Percentiles rank a stretch among this genome's conserved stretches.
Evolutionary conservation across 176 grass and related monocot species (phyloP).

Genomic region (Secale cereale): DNA sequence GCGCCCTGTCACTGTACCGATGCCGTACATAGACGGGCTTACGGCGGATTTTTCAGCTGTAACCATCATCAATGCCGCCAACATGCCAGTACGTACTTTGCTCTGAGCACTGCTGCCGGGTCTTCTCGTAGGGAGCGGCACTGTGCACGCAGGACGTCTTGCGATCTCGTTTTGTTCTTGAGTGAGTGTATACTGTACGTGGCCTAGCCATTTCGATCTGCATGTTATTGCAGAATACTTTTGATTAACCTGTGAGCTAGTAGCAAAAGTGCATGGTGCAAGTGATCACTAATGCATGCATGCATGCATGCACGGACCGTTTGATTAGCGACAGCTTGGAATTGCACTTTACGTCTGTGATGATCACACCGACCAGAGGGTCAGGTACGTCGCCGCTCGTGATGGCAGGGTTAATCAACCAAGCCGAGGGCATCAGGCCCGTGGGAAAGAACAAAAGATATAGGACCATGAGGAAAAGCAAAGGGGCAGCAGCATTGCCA

Average conservation of each 20-base stretch:
- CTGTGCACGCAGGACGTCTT: not conserved
- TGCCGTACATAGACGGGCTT: not conserved
- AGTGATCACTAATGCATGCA: not conserved
- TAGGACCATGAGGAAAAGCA: not conserved
- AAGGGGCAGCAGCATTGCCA: not conserved
- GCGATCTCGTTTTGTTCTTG: not conserved
- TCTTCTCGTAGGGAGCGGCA: not conserved
- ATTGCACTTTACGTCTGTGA: not conserved
- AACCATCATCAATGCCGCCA: not conserved
- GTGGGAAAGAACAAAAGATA: not conserved
- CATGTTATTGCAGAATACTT: not conserved
- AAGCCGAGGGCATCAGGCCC: not conserved
- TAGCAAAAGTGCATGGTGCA: not conserved
- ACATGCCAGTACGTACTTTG: not conserved
- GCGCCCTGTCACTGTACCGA: not conserved
- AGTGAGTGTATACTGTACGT: not conserved
- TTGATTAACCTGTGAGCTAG: not conserved
- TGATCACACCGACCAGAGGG: not conserved
- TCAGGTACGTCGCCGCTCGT: not conserved
- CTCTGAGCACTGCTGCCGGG: not conserved
- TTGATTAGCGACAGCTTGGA: constrained; percentile 2
- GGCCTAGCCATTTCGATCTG: not conserved
- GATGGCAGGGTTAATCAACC: not conserved
- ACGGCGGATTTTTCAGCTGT: not conserved
- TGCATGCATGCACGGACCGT: not conserved